Evolutionary conservation across 352 stramenopile genomes (phyloP).

Genomic region (Phytophthora uliginosa): DNA sequence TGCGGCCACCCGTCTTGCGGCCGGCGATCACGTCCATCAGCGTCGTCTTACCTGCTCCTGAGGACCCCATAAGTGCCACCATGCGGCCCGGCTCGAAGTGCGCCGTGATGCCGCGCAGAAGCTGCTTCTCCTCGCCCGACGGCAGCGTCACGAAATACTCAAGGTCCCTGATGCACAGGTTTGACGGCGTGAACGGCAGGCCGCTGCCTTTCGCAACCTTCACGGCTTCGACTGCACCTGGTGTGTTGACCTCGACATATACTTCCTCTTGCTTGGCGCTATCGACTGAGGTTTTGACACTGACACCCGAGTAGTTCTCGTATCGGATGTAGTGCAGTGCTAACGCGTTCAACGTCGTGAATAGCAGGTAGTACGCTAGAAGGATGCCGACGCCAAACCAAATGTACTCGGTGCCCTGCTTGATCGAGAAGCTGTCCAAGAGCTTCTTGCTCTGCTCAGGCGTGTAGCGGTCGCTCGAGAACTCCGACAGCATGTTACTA

Average conservation of each 20-base stretch:
- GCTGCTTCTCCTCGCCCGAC: slow-evolving; percentile 57
- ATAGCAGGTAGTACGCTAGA: neutral
- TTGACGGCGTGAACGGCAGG: slow-evolving; percentile 49
- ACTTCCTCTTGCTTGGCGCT: slow-evolving; percentile 36
- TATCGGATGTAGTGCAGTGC: neutral
- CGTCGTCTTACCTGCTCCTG: slow-evolving; percentile 36
- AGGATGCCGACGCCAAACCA: neutral
- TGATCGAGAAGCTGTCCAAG: slow-evolving; percentile 59
- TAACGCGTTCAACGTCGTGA: neutral
- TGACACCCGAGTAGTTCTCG: slow-evolving; percentile 17
- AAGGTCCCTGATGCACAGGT: slow-evolving; percentile 56
- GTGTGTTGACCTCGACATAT: slow-evolving; percentile 50
- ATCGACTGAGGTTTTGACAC: slow-evolving; percentile 33
- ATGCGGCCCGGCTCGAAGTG: slow-evolving; percentile 33
- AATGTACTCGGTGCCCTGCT: slow-evolving; percentile 45
- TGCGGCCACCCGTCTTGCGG: slow-evolving; percentile 75
- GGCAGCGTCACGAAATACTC: slow-evolving; percentile 66
- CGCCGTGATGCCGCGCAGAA: slow-evolving; percentile 51
- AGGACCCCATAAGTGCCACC: slow-evolving; percentile 83
- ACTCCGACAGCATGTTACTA: slow-evolving; percentile 71
- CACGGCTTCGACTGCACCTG: slow-evolving; percentile 15
- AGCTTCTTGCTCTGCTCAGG: slow-evolving; percentile 14
- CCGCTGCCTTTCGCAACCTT: slow-evolving; percentile 30
- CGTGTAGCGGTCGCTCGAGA: slow-evolving; percentile 53
- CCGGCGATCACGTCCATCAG: slow-evolving; percentile 82